Percentiles rank a stretch among this genome's conserved stretches.
Evolutionary conservation across 441 rosid species (phyloP).

Genomic region (Adansonia madagascariensis): DNA sequence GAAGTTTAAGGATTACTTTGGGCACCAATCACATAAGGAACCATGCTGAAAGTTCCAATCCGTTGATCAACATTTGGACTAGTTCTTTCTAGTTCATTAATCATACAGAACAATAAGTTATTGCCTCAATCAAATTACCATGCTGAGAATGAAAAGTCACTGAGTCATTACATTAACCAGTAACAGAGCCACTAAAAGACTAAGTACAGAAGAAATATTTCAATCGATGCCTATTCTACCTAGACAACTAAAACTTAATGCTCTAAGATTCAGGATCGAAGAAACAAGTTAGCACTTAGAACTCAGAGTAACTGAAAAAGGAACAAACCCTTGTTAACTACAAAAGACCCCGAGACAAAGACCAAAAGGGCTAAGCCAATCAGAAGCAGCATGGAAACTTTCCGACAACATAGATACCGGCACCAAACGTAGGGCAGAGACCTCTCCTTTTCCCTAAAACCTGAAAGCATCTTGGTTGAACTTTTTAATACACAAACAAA

Average conservation of each 20-base stretch:
- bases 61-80: slow-evolving; percentile 40
- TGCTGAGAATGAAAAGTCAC: not conserved
- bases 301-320: not conserved
- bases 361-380: slow-evolving; percentile 59
- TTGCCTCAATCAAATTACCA: slow-evolving; percentile 7
- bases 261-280: not conserved
- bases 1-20: slow-evolving; percentile 29
- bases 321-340: slow-evolving; percentile 61
- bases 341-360: slow-evolving; percentile 63
- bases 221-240: not conserved
- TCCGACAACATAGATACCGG: slow-evolving; percentile 58
- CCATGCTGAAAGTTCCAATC: slow-evolving; percentile 27
- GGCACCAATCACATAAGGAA: slow-evolving; percentile 34
- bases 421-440: slow-evolving; percentile 52
- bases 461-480: slow-evolving; percentile 50
- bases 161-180: not conserved
- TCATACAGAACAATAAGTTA: slow-evolving; percentile 22
- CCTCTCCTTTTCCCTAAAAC: slow-evolving; percentile 72
- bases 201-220: not conserved
- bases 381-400: slow-evolving; percentile 69
- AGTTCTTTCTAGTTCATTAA: slow-evolving; percentile 47
- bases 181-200: not conserved
- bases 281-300: not conserved
- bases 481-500: slow-evolving; percentile 38
- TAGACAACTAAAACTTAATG: not conserved